These are phyloP conservation scores for Seiridium unicorne DNA, from an alignment of 2,329 filamentous ascomycete species.

Conservation along the genomic window DNA sequence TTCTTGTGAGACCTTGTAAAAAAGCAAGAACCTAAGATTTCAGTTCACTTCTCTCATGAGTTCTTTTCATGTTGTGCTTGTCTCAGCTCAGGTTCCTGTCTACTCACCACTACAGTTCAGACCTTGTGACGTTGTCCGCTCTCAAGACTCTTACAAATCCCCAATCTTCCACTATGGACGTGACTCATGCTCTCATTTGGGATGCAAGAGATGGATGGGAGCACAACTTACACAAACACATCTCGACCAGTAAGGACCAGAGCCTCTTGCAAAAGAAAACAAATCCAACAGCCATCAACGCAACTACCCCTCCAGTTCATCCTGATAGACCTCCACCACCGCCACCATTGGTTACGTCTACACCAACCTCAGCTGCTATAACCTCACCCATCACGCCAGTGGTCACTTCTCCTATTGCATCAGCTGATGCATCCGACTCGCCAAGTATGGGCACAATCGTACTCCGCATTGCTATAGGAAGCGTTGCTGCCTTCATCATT, in stretches of 20 bases:
- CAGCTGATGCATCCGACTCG: not conserved
- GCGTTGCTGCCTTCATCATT: not conserved
- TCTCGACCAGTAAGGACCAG: too few relatives aligned
- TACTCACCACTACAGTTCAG: too few relatives aligned
- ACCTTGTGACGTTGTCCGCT: too few relatives aligned
- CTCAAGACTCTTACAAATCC: not conserved
- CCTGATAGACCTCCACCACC: not conserved
- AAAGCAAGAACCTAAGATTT: too few relatives aligned
- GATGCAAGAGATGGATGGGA: not conserved
- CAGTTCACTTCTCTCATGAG: too few relatives aligned
- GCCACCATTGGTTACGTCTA: not conserved
- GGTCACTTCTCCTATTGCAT: not conserved
- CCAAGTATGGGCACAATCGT: not conserved
- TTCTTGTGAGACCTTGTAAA: too few relatives aligned
- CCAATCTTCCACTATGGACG: not conserved
- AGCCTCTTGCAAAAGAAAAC: not conserved
- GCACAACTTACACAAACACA: not conserved
- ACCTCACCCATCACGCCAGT: not conserved
- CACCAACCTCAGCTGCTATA: not conserved
- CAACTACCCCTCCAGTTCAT: not conserved
- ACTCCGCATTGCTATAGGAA: not conserved
- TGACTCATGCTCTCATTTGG: not conserved
- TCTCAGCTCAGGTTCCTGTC: too few relatives aligned
- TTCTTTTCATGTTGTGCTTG: too few relatives aligned
- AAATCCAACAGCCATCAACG: not conserved